Base-by-base conservation (phyloP, 1,284 basidiomycete species). In the Hemileia vastatrix region DNA sequence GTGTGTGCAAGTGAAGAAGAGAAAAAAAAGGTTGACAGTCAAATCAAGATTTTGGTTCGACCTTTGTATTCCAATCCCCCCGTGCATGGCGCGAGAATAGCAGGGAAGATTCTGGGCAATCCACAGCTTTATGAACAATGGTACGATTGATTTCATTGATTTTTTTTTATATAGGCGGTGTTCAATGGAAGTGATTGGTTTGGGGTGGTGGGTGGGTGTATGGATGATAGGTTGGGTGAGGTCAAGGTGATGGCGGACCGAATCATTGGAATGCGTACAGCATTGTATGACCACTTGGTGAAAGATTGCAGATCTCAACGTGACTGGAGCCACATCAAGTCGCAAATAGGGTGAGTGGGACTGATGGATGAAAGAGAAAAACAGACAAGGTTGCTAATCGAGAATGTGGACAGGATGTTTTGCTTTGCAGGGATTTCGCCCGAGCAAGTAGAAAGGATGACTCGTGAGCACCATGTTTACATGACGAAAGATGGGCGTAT, bases 21-120 rank as follows among this genome's bases (percentile, higher is more conserved):
- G 64, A 73, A 72, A 65, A 67, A 67, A 13, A 64, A 66, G 24
- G 73, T 75, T n/a, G 73, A 75, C 50, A 70, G 68, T 19, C 72
- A 74, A 79, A 78, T 93, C 75, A 96, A 96, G 83, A 95, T 97
- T 71, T 81, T 96, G 70, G 87, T 99, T 68, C 88, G 95, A 33
- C 95, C 94, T 44, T 86, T 97, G 83, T 98, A 98, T 82, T 98
- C 94, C 64, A 97, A 96, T 82, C 95, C 94, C 58, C 94, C 95
- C 18, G 79, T 93, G 51, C 91, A 98, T 70, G 78, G 78, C 33
- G 78, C 78, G 21, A 72, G 78, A 63, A 78, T 79, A 58, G 78
- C 77, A 9, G 74, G 76, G 32, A 73, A 73, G 21, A 78, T 79
- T 66, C 69, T 79, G 9, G 72, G 71, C 50, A 77, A 78, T 70